Evolutionary conservation across 257 asterid species (phyloP).

Genomic region (Scutellaria barbata): DNA sequence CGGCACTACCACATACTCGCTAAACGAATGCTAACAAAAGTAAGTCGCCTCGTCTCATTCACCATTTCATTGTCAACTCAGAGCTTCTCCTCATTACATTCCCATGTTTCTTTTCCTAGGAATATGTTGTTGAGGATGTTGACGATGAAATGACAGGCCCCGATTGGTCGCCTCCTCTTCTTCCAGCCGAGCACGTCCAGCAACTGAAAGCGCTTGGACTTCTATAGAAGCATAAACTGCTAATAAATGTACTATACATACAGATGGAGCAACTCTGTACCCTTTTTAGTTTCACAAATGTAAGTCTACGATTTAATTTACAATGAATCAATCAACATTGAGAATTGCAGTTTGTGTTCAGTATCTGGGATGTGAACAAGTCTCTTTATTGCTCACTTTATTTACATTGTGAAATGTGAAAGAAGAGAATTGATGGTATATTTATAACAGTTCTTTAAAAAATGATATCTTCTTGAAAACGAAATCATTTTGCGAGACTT

Average conservation of each 20-base stretch:
- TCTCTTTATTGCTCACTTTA: constrained; percentile 31
- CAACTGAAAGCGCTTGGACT: constrained; percentile 94
- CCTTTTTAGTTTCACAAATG: constrained; percentile 18
- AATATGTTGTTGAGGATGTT: constrained; percentile 97
- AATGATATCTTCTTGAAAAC: no score
- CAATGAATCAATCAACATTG: constrained; percentile 8
- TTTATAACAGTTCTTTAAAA: no score
- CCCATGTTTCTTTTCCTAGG: constrained; percentile 44
- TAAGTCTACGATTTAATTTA: constrained; percentile 32
- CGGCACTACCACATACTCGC: constrained; percentile 96
- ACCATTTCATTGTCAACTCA: neutral
- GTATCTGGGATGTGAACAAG: constrained; percentile 32
- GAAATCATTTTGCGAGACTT: no score
- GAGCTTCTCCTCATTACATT: neutral
- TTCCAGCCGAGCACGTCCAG: constrained; percentile 86
- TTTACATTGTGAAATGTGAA: constrained; percentile 28
- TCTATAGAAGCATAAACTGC: constrained; percentile 42
- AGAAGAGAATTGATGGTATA: constrained; percentile 8
- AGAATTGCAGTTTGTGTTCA: constrained; percentile 38
- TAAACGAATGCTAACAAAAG: constrained; percentile 92
- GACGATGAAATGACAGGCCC: constrained; percentile 77
- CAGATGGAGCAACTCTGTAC: constrained; percentile 12
- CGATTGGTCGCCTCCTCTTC: constrained; percentile 89
- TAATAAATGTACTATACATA: constrained; percentile 19
- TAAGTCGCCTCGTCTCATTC: constrained; percentile 40